phyloP scores from a whole-genome alignment of 768 basidiomycete genomes.

The Clavaria fumosa region DNA sequence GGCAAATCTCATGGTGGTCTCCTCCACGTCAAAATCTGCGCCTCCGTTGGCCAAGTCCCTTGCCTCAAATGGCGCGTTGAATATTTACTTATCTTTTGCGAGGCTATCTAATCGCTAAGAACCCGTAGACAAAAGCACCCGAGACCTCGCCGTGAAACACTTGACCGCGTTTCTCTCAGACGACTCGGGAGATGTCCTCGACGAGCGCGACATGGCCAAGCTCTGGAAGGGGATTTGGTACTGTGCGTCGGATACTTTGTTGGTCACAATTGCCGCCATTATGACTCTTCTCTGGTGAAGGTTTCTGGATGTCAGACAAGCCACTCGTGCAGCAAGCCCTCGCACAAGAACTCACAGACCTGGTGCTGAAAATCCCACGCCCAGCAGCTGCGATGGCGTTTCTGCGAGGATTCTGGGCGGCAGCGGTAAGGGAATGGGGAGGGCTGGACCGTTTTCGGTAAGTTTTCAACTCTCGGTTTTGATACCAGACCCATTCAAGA shows the following conservation, averaged over 20 bases:
- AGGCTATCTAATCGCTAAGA: neutral
- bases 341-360: constrained; percentile 69
- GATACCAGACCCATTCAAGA: too few relatives aligned
- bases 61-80: constrained; percentile 67
- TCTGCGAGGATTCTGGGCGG: constrained; percentile 81
- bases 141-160: constrained; percentile 81
- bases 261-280: too few relatives aligned
- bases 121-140: constrained; percentile 65
- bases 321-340: constrained; percentile 90
- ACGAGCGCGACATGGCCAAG: constrained; percentile 72
- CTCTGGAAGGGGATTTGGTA: constrained; percentile 98
- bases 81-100: constrained; percentile 1
- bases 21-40: constrained; percentile 21
- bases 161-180: constrained; percentile 69
- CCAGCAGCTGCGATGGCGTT: constrained; percentile 52
- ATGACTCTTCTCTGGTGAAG: constrained; percentile 31
- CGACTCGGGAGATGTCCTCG: constrained; percentile 38
- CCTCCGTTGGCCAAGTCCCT: constrained; percentile 82
- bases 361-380: constrained; percentile 54
- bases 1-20: constrained; percentile 22
- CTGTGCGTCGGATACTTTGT: constrained; percentile 55
- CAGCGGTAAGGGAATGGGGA: constrained; percentile 83
- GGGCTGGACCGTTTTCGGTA: constrained; percentile 85
- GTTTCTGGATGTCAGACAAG: constrained; percentile 99
- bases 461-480: constrained; percentile 12